Percentiles rank a stretch among this genome's conserved stretches.
Evolutionary conservation across 2,329 filamentous ascomycete species (phyloP).

Genomic region (Colletotrichum paranaense): DNA sequence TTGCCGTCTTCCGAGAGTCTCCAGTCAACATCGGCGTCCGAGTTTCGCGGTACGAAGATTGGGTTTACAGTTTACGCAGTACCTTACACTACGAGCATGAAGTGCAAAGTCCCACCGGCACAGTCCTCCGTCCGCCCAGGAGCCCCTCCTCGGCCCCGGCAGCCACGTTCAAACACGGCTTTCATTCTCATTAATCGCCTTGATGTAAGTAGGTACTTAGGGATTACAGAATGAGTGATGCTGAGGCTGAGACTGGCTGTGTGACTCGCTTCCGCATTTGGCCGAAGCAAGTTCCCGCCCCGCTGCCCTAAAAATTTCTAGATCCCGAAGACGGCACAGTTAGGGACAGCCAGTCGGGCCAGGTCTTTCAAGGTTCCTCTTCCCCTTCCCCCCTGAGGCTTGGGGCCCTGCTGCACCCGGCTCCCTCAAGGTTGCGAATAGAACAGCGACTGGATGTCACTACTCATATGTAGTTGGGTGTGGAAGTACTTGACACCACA

Average conservation of each 20-base stretch:
- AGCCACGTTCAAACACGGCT: not conserved
- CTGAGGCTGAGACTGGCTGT: constrained; percentile 10
- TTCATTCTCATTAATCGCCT: too few species aligned
- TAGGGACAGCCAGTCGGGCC: not conserved
- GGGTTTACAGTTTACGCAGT: too few species aligned
- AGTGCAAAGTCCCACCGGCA: not conserved
- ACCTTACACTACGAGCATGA: too few species aligned
- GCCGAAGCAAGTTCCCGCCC: constrained; percentile 24
- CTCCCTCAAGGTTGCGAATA: not conserved
- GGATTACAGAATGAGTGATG: not conserved
- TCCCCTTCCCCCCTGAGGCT: not conserved
- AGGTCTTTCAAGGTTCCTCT: not conserved
- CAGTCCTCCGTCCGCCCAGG: not conserved
- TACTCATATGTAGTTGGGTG: not conserved
- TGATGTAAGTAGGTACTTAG: too few species aligned
- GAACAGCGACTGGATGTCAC: not conserved
- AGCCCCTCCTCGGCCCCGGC: not conserved
- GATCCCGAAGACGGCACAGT: constrained; percentile 20
- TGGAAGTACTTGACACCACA: constrained; percentile 19
- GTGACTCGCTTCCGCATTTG: constrained; percentile 34
- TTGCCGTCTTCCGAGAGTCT: not conserved
- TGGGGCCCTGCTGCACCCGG: not conserved
- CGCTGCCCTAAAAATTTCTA: constrained; percentile 23
- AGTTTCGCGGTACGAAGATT: not conserved
- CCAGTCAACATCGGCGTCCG: not conserved